These are phyloP conservation scores for Ustilago lituana DNA, from an alignment of 1,284 basidiomycete species.

Conservation along the genomic window DNA sequence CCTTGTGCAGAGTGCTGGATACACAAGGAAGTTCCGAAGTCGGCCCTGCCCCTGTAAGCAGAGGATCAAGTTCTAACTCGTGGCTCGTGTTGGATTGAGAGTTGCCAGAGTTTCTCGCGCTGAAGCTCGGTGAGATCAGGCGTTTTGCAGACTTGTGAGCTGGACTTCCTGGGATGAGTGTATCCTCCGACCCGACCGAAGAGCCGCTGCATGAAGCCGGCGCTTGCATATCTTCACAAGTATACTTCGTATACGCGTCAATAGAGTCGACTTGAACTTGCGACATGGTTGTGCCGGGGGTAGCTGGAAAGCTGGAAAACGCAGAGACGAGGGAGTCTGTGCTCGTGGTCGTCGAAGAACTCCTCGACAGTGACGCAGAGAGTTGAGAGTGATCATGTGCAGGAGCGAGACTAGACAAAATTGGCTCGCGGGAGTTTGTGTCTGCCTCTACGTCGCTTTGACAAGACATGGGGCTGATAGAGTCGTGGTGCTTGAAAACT, in stretches of 20 bases:
- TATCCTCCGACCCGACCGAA: neutral
- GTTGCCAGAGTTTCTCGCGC: neutral
- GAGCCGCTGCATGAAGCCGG: slow-evolving; percentile 3
- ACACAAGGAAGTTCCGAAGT: too few relatives aligned
- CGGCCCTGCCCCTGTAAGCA: neutral
- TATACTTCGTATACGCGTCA: too few relatives aligned
- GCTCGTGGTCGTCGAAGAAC: neutral
- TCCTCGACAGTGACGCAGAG: neutral
- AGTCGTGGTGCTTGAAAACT: too few relatives aligned
- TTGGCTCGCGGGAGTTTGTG: too few relatives aligned
- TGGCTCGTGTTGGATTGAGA: too few relatives aligned
- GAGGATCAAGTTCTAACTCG: neutral
- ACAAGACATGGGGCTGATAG: too few relatives aligned
- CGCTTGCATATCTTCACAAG: neutral
- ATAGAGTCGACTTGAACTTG: too few relatives aligned
- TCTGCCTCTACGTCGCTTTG: too few relatives aligned
- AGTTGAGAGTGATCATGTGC: too few relatives aligned
- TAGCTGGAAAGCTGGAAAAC: neutral
- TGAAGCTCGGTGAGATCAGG: neutral
- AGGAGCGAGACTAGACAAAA: too few relatives aligned
- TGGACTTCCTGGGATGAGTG: neutral
- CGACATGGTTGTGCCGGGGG: too few relatives aligned
- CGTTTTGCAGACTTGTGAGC: neutral
- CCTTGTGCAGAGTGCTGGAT: too few relatives aligned
- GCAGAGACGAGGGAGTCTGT: slow-evolving; percentile 5